Base-by-base conservation (phyloP, 1,284 basidiomycete genomes). In the Schizophyllum amplum region DNA sequence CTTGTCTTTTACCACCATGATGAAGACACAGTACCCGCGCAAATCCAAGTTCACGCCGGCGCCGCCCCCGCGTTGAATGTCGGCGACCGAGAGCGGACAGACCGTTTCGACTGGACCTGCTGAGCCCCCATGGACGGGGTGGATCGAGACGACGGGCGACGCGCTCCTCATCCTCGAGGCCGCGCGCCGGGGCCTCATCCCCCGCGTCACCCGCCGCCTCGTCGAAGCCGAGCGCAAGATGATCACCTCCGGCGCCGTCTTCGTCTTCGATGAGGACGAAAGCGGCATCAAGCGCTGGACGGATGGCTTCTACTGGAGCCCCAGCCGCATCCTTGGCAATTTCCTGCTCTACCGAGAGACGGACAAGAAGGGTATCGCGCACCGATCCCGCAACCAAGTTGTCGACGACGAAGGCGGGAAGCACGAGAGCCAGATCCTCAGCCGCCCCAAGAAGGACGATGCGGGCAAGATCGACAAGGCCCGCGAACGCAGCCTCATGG, bases 201-300 rank as follows among this genome's bases (percentile, higher is more conserved):
- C 95, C 1, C 82, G 94, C 57, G 92, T 99, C 47, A 95, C 93
- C n/a, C 84, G 96, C 33, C 83, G 96, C 26, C 81, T 99, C 54
- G 92, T 94, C 61, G 95, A 98, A 69, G 82, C 90, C 48, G 96
- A 99, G 71, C 82, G 92, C 59, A 89, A 86, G 65, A 91, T 96
- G 84, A 96, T 99, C 67, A 84, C 86, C 25, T 94, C 90, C 6
- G 96, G 96, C 57, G 90, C 91, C 3, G 92, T 99, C 26, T 99
- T 98, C 67, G 95, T 98, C 59, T 98, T 98, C 69, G 94, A 99
- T 71, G 95, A 98, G 75, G 87, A 92, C 65, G 94, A 98, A 72
- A 94, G 92, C 65, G 94, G 94, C 42, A 98, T 99, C 77, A 98
- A 97, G 75, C 82, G 96, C 53, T 98, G 96, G 95, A 99, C 96